Evolutionary conservation across 306 rosid species (phyloP), one percentile per base, ranked within the genome.

Genomic region (Quercus rubra): DNA sequence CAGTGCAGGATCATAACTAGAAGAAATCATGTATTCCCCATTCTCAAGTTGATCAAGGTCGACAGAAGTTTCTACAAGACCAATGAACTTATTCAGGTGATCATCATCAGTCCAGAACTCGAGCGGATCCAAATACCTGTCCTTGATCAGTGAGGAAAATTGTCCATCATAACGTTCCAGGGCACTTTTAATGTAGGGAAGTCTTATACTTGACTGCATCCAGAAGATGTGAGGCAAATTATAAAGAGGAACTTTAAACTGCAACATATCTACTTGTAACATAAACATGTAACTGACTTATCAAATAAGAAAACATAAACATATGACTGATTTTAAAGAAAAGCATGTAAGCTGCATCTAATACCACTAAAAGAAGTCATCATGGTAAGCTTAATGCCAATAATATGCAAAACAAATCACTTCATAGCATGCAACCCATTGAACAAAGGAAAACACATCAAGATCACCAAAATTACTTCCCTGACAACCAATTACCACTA

Each of bases 11-110:
- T 93, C 98, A 83, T 93, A 95, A 87, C 88, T 83, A 57, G 99
- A 83, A 49, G 97, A 84, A 82, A 95, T 95, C 92, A 95, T 89
- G 90, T 95, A 91, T 87, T 95, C 99, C 77, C 98, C 92, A 62
- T 86, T 93, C 88, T 91, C 97, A 49, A 95, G 91, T 88, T 95
- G 97, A 81, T 93, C 97, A 83, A 95, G 98, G 89, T 95, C 99
- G 72, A 95, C 91, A 77, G 96, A 74, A 77, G 84, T 81, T 91
- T 95, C 99, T 75, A 93, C 98, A 18, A 95, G 95, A 79, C 80
- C 90, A 83, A 85, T 87, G 78, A 91, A 95, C 82, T 87, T 95
- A 82, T 83, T 91, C 78, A 95, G 82, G 86, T 90, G 97, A 35
- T 86, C 87, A 10, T 84, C 95, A 79, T 91, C 89, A 55, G 93